A percentile compares a stretch with the other conserved stretches of the same genome.
These are phyloP conservation scores for Yamadazyma oceani DNA, from an alignment of 1,139 yeast species.

Conservation along the genomic window DNA sequence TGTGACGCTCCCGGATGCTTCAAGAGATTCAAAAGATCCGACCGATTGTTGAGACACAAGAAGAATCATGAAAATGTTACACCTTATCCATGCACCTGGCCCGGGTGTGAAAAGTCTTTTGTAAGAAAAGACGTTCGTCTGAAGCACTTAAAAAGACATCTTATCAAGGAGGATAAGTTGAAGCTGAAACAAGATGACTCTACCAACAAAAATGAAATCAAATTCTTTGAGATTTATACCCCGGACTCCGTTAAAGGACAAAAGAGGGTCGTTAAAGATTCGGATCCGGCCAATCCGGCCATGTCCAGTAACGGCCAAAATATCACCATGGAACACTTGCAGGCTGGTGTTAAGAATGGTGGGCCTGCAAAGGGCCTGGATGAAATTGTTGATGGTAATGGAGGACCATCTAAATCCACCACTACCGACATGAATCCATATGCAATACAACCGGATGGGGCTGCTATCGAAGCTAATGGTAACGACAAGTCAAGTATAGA, in stretches of 20 bases:
- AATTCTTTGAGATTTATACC: conserved; percentile 11
- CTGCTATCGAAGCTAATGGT: background rate
- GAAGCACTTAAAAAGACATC: conserved; percentile 33
- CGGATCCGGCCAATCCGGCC: background rate
- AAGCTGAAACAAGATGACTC: conserved; percentile 3
- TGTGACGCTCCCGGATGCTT: conserved; percentile 26
- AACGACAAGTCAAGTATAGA: conserved; percentile 4
- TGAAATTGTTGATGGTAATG: too few species aligned
- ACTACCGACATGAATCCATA: too few species aligned
- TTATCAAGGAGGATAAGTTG: conserved; percentile 11
- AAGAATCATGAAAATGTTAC: conserved; percentile 35
- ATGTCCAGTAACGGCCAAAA: too few species aligned
- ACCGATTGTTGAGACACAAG: conserved; percentile 38
- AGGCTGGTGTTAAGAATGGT: too few species aligned
- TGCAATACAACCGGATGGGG: too few species aligned
- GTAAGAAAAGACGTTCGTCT: conserved; percentile 36
- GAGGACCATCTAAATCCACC: too few species aligned
- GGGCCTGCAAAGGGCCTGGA: too few species aligned
- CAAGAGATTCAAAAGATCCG: conserved; percentile 36
- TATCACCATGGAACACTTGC: too few species aligned
- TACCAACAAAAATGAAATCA: conserved; percentile 3
- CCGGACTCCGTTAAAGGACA: conserved; percentile 2
- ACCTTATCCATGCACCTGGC: conserved; percentile 25
- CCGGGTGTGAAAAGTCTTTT: conserved; percentile 35
- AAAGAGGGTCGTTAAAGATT: background rate